Base-by-base conservation (phyloP, 164 flowering plant genomes). In the Houttuynia cordata region DNA sequence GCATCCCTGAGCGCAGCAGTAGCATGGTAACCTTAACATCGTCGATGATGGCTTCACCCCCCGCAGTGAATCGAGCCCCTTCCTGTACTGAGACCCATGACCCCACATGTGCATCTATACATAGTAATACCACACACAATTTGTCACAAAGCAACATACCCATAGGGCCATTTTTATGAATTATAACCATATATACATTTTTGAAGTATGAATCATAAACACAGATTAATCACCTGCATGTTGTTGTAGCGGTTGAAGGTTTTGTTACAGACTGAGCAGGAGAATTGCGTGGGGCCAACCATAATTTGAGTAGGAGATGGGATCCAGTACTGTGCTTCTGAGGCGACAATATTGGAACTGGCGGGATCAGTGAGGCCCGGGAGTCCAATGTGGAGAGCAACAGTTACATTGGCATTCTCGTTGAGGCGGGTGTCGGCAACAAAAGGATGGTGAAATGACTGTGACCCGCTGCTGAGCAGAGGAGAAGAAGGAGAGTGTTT, bases 51-150 rank as follows among this genome's bases (percentile, higher is more conserved):
- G 74, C 53, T 79, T 78, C 17, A 81, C 71, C 14, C 87, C 88
- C 40, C 75, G 76, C 13, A 83, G 64, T 0, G 84, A 83, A 21
- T 83, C 82, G 0, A 83, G 77, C 0, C 85, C 85, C 57, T 74
- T 81, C 23, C 88, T 51, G 55, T 73, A 83, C 65, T 81, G 74
- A 8, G 88, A 83, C n/a, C 88, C 88, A 70, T 83, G 88, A 19
- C 88, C 88, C 88, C 88, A 81, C 84, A 81, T 79, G 47, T 83
- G 88, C 88, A 83, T 83, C 85, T 83, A 58, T 18, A 53, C 8
- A 14, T n/a, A n/a, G n/a, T n/a, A n/a, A n/a, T n/a, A n/a, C n/a
- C n/a, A 45, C 10, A 25, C 25, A 60, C n/a, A 41, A 30, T 30
- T 30, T 30, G 37, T 30, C 37, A 53, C n/a, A n/a, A n/a, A n/a